Evolutionary conservation across 2,329 filamentous ascomycete species (phyloP).

Genomic region (Colletotrichum gigasporum): DNA sequence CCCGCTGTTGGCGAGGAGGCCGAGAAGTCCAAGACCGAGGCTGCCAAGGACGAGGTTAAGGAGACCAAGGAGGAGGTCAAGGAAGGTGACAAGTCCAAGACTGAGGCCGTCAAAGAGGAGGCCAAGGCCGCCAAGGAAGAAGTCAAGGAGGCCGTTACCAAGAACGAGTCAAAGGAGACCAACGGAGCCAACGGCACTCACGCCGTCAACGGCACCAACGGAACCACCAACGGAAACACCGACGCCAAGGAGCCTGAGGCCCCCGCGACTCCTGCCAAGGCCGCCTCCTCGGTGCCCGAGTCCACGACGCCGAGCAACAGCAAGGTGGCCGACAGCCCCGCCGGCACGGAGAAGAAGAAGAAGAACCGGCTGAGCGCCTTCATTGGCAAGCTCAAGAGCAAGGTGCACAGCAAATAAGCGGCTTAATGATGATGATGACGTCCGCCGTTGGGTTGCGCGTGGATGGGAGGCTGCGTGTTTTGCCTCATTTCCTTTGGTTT

Average conservation of each 20-base stretch:
- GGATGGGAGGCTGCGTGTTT: conserved; percentile 38
- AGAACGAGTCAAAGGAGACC: conserved; percentile 21
- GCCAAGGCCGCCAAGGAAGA: conserved; percentile 32
- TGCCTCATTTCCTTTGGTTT: conserved; percentile 45
- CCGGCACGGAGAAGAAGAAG: conserved; percentile 68
- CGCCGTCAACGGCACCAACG: conserved; percentile 29
- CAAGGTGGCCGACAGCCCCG: conserved; percentile 39
- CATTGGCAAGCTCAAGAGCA: conserved; percentile 66
- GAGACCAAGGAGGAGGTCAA: conserved; percentile 29
- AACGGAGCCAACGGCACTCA: conserved; percentile 29
- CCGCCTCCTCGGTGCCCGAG: conserved; percentile 26
- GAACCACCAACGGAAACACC: conserved; percentile 31
- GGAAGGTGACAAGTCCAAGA: conserved; percentile 31
- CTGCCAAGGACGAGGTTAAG: conserved; percentile 36
- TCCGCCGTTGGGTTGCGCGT: conserved; percentile 38
- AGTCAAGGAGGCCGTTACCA: conserved; percentile 24
- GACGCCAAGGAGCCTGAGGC: conserved; percentile 30
- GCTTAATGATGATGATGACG: conserved; percentile 12
- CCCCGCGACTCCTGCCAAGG: conserved; percentile 30
- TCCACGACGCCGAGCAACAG: conserved; percentile 35
- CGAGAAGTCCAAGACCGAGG: conserved; percentile 34
- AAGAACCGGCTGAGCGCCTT: conserved; percentile 72
- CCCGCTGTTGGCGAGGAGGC: conserved; percentile 44
- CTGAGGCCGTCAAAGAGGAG: conserved; percentile 33
- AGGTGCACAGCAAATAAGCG: conserved; percentile 43